Base-by-base conservation (phyloP, 257 asterid genomes). In the Gardenia jasminoides region DNA sequence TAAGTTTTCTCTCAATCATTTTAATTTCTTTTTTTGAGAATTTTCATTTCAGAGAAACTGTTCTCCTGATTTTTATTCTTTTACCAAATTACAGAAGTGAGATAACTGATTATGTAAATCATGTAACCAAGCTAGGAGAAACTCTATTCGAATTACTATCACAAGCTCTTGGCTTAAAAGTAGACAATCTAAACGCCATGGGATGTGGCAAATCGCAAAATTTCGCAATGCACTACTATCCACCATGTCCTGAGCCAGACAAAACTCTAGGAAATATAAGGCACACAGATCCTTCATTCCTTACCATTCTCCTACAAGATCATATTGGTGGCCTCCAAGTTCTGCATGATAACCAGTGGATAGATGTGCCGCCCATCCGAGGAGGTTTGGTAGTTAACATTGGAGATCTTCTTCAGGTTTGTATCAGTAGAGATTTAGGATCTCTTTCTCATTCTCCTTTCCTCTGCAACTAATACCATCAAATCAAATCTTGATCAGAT, bases 221-320 rank as follows among this genome's bases (percentile, higher is more conserved):
- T 15, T 83, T 86, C 43, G 59, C 82, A 3, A 81, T 90, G 62
- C 98, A 91, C 77, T 89, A 91, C 86, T 93, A 91, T 50, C 96
- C 95, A 0, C 66, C 90, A 31, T 93, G 96, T 80, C 98, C 98
- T 0, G 86, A 91, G 68, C 96, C 98, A 7, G 93, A 91, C 75
- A 85, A 87, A n/a, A 86, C 98, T 5, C 16, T 88, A 76, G 98
- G 98, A 70, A 81, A 90, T 0, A 77, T 80, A 84, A 87, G 75
- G 28, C 97, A 93, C 86, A 87, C 97, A 0, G 98, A 93, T 79
- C 86, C 91, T 31, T 80, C 84, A 16, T 80, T 90, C 78, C 7
- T 90, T 24, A 91, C 98, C 2, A 28, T 93, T 82, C 89, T 93
- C 28, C 78, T 89, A 10, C 97, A 91, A n/a, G 93, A 91, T 71